These are phyloP conservation scores for Lodderomyces parapsilosis DNA, from an alignment of 1,139 yeast genomes.

Conservation along the genomic window DNA sequence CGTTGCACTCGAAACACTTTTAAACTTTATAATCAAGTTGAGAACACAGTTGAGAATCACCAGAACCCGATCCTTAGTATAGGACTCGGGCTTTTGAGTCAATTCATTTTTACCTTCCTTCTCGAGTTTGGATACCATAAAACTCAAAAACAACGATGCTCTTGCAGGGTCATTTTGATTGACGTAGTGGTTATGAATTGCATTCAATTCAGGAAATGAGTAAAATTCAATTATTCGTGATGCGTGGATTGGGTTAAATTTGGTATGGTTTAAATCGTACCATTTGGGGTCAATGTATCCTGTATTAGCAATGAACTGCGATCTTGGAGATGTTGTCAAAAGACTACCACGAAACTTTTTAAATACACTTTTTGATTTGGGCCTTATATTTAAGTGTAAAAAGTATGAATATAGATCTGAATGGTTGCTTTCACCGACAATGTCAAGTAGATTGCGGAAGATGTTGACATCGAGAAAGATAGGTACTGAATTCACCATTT, in stretches of 20 bases:
- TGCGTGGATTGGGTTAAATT: conserved; percentile 19
- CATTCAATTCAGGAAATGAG: conserved; percentile 26
- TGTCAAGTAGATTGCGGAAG: conserved; percentile 21
- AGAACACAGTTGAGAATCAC: conserved; percentile 28
- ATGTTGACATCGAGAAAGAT: conserved; percentile 19
- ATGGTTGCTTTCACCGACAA: conserved; percentile 21
- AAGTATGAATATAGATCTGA: conserved; percentile 32
- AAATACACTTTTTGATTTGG: conserved; percentile 18
- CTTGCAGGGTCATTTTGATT: conserved; percentile 29
- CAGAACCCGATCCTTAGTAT: conserved; percentile 17
- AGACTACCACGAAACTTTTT: conserved; percentile 25
- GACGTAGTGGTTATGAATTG: conserved; percentile 24
- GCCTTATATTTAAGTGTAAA: conserved; percentile 34
- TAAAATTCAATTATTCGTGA: conserved; percentile 32
- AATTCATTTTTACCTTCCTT: not conserved
- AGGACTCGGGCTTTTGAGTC: conserved; percentile 9
- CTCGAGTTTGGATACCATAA: conserved; percentile 40
- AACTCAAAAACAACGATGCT: conserved; percentile 34
- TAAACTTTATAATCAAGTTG: conserved; percentile 37
- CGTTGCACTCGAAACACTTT: conserved; percentile 33
- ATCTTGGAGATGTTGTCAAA: conserved; percentile 29
- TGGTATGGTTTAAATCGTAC: conserved; percentile 30
- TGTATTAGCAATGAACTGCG: conserved; percentile 35
- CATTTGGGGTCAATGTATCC: conserved; percentile 38
- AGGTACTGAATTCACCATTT: conserved; percentile 24